Conservation (phyloP, 208 protist genomes). For the Borovskyia barvae region DNA sequence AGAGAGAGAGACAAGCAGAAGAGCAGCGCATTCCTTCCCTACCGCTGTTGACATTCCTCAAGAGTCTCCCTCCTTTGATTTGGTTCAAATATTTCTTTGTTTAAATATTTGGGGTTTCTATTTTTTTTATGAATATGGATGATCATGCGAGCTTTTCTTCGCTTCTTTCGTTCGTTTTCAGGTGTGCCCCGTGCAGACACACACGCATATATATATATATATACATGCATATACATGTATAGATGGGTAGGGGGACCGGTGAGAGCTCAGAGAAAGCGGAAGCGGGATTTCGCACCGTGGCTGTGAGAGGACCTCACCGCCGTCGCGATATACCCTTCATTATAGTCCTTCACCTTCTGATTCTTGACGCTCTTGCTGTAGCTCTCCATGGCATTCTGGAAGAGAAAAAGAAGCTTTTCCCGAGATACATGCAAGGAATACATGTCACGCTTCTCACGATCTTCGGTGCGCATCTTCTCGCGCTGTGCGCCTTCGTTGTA, state of each 20-base stretch:
- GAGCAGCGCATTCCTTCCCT: neutral
- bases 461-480: slow-evolving; percentile 43
- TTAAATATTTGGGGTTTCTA: too few species aligned
- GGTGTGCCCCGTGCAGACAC: too few species aligned
- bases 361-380: slow-evolving; percentile 64
- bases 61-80: too few species aligned
- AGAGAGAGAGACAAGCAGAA: slow-evolving; percentile 10
- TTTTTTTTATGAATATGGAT: too few species aligned
- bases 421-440: slow-evolving; percentile 38
- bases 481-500: slow-evolving; percentile 72
- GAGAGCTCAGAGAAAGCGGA: slow-evolving; percentile 43
- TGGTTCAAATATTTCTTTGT: too few species aligned
- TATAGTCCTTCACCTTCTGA: slow-evolving; percentile 55
- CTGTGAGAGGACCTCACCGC: slow-evolving; percentile 6
- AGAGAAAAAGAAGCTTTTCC: slow-evolving; percentile 72
- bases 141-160: too few species aligned
- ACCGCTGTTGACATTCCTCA: too few species aligned
- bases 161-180: too few species aligned
- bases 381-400: slow-evolving; percentile 70
- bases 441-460: slow-evolving; percentile 60
- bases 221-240: slow-evolving; percentile 6
- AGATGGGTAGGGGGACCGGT: too few species aligned
- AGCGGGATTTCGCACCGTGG: slow-evolving; percentile 18
- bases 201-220: slow-evolving; percentile 6
- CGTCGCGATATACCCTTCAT: slow-evolving; percentile 29